Percentiles rank a stretch among this genome's conserved stretches.
Conservation (phyloP, 305 asterid species). For the Solanum aculeatissimum region DNA sequence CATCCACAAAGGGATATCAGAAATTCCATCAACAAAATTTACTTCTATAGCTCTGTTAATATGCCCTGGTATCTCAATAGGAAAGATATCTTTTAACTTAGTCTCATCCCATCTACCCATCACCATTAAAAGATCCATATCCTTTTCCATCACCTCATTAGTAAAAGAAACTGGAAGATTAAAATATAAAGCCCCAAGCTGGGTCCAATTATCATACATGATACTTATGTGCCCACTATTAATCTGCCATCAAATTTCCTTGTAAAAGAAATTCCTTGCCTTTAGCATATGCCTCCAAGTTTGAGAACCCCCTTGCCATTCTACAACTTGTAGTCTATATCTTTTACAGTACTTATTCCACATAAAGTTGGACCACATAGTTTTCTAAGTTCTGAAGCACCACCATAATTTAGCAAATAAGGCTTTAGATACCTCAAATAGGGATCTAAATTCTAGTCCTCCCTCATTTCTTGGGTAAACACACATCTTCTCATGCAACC, state of each 20-base stretch:
- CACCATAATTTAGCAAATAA: background rate
- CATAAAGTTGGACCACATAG: no score
- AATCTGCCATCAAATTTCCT: background rate
- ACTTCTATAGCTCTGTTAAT: no score
- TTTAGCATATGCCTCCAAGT: background rate
- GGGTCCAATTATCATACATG: background rate
- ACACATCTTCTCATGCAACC: no score
- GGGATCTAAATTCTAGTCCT: background rate
- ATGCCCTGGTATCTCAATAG: background rate
- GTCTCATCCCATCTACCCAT: background rate
- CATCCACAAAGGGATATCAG: background rate
- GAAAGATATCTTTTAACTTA: background rate
- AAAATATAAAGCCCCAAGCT: background rate
- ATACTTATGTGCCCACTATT: background rate
- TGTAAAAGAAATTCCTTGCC: background rate
- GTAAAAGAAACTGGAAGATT: background rate
- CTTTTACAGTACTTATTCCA: background rate
- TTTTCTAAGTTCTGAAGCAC: background rate
- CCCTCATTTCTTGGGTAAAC: background rate
- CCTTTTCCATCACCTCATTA: background rate
- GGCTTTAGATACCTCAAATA: background rate
- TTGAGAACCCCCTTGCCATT: background rate
- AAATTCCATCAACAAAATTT: rapidly evolving
- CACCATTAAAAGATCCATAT: background rate
- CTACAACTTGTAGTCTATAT: background rate